Base-by-base conservation (phyloP, 2,329 filamentous ascomycete genomes). In the Drechslera avenae region DNA sequence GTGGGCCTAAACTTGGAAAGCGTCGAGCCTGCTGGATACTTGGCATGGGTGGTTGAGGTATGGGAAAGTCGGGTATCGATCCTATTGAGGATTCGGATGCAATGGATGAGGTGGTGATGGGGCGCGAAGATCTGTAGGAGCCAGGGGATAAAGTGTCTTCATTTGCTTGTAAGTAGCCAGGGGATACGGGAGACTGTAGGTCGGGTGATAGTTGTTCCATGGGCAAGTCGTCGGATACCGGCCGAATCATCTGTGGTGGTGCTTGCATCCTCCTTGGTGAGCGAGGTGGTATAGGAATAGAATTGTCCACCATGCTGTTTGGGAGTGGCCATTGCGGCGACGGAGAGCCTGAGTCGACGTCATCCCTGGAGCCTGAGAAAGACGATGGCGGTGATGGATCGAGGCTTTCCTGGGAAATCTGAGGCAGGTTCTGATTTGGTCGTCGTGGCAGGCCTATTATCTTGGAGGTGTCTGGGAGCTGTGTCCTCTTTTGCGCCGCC, bases 321-420 rank as follows among this genome's bases (percentile, higher is more conserved):
- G 74, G 67, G 8, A 80, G 67, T 40, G 78, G 77, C 78, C 78
- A 80, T 64, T 78, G 75, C 31, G 74, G 73, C 52, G 71, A 68
- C 42, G 74, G 74, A 8, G 75, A 68, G 4, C 56, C 46, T 13
- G 59, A 51, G 17, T 55, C 45, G 37, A 32, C 45, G 33, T 60
- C 49, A 14, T 49, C 54, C 41, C 56, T 59, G 14, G 26, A 56
- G 5, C 56, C 57, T 17, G 58, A 56, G 14, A 60, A 59, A 6
- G 62, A 50, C 16, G 51, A 44, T 31, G 57, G 57, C 39, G 55
- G 56, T 44, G 56, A 43, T 13, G 54, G 43, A n/a, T 54, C 52
- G 6, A 52, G 28, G 34, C 46, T 56, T 19, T 51, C 48, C 21
- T 60, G 54, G 12, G 64, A 62, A 46, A 52, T 63, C 47, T 67